phyloP scores from a whole-genome alignment of 148 eudicot species.

The Silene conica region DNA sequence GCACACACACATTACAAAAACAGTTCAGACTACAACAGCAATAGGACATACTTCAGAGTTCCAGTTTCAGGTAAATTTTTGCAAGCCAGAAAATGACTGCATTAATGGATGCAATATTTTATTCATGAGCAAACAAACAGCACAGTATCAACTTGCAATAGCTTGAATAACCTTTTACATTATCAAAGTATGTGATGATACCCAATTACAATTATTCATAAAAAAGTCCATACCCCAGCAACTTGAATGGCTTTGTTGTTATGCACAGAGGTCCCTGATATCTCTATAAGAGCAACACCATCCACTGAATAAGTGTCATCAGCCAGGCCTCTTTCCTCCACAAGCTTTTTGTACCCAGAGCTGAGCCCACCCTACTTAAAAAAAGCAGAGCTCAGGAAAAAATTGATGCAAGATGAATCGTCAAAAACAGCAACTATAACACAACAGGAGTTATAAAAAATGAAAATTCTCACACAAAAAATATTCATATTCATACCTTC shows the following conservation, averaged over 20 bases:
- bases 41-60: neutral
- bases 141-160: slow-evolving; percentile 63
- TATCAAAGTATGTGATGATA: slow-evolving; percentile 20
- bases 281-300: slow-evolving; percentile 67
- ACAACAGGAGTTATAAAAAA: neutral
- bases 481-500: slow-evolving; percentile 49
- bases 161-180: neutral
- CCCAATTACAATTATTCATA: neutral
- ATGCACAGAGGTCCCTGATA: slow-evolving; percentile 83
- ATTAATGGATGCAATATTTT: neutral
- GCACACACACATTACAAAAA: neutral
- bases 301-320: slow-evolving; percentile 87
- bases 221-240: slow-evolving; percentile 59
- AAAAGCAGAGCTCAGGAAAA: slow-evolving; percentile 14
- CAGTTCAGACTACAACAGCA: neutral
- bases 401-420: slow-evolving; percentile 13
- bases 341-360: slow-evolving; percentile 72
- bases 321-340: slow-evolving; percentile 74
- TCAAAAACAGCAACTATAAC: slow-evolving; percentile 14
- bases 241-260: slow-evolving; percentile 86
- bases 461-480: slow-evolving; percentile 6
- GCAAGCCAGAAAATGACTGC: slow-evolving; percentile 4
- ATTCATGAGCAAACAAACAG: slow-evolving; percentile 3
- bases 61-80: too few relatives aligned
- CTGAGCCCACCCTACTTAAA: slow-evolving; percentile 80